These are phyloP conservation scores for Chondrostereum purpureum DNA, from an alignment of 1,284 basidiomycete genomes.

Conservation along the genomic window DNA sequence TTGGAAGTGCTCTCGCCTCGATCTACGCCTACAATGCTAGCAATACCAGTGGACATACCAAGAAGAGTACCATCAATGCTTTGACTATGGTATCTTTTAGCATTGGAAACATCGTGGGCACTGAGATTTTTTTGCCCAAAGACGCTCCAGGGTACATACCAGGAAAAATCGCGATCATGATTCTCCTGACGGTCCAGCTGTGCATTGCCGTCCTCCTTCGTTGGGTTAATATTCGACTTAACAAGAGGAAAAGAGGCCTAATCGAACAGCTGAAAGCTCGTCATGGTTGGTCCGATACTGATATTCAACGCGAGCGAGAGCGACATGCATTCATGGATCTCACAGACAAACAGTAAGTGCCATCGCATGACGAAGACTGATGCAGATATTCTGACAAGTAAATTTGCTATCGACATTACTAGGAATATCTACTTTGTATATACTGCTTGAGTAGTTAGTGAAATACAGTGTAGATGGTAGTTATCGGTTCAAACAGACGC, in stretches of 20 bases:
- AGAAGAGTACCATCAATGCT: constrained; percentile 62
- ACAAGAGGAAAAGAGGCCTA: constrained; percentile 37
- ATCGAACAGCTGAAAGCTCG: constrained; percentile 39
- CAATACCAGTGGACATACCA: constrained; percentile 62
- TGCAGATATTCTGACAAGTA: constrained; percentile 1
- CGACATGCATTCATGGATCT: constrained; percentile 56
- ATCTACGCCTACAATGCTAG: constrained; percentile 64
- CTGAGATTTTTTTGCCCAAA: constrained; percentile 56
- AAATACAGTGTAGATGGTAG: no score
- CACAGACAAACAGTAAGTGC: constrained; percentile 52
- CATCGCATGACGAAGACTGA: constrained; percentile 1
- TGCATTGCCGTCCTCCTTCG: constrained; percentile 44
- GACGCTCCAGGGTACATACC: constrained; percentile 59
- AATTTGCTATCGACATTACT: neutral
- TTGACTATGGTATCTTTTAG: constrained; percentile 54
- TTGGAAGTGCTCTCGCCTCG: constrained; percentile 52
- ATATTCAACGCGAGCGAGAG: constrained; percentile 50
- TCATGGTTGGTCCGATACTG: constrained; percentile 50
- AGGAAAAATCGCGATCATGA: constrained; percentile 57
- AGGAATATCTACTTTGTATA: constrained; percentile 44
- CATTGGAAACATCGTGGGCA: constrained; percentile 53
- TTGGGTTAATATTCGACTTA: constrained; percentile 50
- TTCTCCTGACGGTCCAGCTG: constrained; percentile 48
- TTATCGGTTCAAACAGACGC: no score
- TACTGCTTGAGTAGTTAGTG: constrained; percentile 29